Evolutionary conservation across 129 eudicot species (phyloP).

Genomic region (Pulicaria dysenterica): DNA sequence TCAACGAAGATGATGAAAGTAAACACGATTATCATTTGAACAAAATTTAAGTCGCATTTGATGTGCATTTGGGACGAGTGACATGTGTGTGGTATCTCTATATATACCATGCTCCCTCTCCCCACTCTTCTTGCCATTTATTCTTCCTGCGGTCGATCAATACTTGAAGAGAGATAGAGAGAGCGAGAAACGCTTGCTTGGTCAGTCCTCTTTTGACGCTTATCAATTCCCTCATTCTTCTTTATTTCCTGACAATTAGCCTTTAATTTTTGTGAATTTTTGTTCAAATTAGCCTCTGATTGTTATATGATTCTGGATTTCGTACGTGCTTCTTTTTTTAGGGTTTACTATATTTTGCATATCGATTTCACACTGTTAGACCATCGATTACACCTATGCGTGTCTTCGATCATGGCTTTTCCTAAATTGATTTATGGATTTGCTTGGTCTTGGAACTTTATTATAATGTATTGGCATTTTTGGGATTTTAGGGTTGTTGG

Average conservation of each 20-base stretch:
- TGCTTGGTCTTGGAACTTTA: slow-evolving; percentile 3
- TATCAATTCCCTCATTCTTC: not conserved
- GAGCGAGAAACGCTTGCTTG: slow-evolving; percentile 10
- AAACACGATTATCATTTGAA: not conserved
- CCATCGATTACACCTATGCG: not conserved
- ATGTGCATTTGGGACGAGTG: slow-evolving; percentile 23
- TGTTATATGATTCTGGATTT: not conserved
- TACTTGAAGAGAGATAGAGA: no score
- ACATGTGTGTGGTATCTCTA: slow-evolving; percentile 21
- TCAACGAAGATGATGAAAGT: slow-evolving; percentile 11
- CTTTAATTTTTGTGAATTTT: slow-evolving; percentile 9
- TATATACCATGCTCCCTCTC: slow-evolving; percentile 25
- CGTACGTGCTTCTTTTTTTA: slow-evolving; percentile 13
- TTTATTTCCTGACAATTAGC: not conserved
- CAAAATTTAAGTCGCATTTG: slow-evolving; percentile 25
- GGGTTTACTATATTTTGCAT: not conserved
- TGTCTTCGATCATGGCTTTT: not conserved
- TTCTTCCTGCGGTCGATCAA: slow-evolving; percentile 7
- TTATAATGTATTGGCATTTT: not conserved
- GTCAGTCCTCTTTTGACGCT: slow-evolving; percentile 16
- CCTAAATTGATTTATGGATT: not conserved
- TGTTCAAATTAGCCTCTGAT: not conserved
- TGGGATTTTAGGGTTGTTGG: slow-evolving; percentile 6
- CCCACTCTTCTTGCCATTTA: slow-evolving; percentile 34
- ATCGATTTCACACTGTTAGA: slow-evolving; percentile 11